These are phyloP conservation scores for Pulveroboletus sp. DNA, from an alignment of 768 basidiomycete genomes.

Conservation along the genomic window DNA sequence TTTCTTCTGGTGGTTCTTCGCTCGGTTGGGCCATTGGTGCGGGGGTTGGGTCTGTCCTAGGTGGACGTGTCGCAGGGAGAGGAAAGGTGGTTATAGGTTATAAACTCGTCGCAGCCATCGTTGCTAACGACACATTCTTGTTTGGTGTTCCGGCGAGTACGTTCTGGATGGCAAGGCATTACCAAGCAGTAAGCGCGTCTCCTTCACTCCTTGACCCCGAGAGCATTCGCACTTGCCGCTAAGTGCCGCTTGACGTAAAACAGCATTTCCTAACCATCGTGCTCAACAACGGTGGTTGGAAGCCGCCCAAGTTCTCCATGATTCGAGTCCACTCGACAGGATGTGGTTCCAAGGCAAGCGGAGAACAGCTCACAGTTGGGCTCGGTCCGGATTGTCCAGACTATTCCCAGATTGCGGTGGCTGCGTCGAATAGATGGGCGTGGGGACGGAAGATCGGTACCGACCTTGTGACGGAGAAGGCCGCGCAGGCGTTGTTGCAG, in stretches of 20 bases:
- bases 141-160: conserved; percentile 62
- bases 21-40: conserved; percentile 68
- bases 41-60: conserved; percentile 54
- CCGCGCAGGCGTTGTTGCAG: conserved; percentile 23
- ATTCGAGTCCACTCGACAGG: conserved; percentile 59
- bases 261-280: conserved; percentile 70
- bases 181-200: conserved; percentile 48
- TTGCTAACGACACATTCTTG: conserved; percentile 67
- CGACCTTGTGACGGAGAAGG: conserved; percentile 20
- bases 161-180: conserved; percentile 70
- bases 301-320: conserved; percentile 61
- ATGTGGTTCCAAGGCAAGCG: conserved; percentile 41
- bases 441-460: conserved; percentile 43
- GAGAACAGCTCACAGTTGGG: conserved; percentile 52
- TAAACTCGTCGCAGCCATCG: conserved; percentile 55
- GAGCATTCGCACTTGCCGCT: background rate
- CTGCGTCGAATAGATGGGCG: conserved; percentile 66
- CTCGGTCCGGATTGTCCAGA: conserved; percentile 63
- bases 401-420: conserved; percentile 57
- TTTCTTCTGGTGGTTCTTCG: conserved; percentile 59
- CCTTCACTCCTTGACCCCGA: background rate
- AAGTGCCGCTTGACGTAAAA: background rate
- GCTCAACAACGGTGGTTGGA: conserved; percentile 72
- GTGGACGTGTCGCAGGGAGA: conserved; percentile 27
- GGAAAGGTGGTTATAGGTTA: conserved; percentile 26